These are phyloP conservation scores for Colletotrichum truncatum DNA, from an alignment of 2,329 filamentous ascomycete genomes.

Conservation along the genomic window DNA sequence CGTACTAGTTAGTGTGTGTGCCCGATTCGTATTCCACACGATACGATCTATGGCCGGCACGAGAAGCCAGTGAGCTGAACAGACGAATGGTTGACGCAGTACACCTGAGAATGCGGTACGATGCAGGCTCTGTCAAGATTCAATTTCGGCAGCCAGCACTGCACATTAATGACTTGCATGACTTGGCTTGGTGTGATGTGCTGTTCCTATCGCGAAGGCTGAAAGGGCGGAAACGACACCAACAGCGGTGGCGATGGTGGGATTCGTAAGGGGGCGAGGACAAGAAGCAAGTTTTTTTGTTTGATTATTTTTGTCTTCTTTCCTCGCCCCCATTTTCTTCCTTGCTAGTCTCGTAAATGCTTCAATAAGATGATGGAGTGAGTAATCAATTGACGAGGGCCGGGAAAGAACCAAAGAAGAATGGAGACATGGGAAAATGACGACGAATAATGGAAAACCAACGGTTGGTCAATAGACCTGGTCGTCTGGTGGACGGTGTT, in stretches of 20 bases:
- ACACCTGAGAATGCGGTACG: background rate
- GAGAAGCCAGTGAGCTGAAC: background rate
- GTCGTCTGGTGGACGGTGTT: background rate
- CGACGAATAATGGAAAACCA: background rate
- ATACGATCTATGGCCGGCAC: background rate
- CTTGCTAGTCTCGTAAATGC: constrained; percentile 15
- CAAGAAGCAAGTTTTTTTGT: background rate
- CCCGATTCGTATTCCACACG: background rate
- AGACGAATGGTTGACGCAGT: background rate
- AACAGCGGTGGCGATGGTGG: background rate
- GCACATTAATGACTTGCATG: background rate
- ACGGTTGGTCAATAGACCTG: background rate
- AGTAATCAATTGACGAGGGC: background rate
- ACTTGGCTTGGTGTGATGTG: background rate
- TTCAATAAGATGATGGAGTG: background rate
- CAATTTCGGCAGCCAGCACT: background rate
- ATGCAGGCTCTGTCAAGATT: background rate
- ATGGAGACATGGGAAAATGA: background rate
- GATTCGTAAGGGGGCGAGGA: constrained; percentile 16
- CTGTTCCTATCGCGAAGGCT: background rate
- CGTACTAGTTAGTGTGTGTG: background rate
- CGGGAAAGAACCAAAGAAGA: background rate
- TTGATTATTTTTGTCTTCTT: too few relatives aligned
- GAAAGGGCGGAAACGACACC: background rate
- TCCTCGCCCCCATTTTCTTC: too few relatives aligned